Conservation (phyloP, 2,329 filamentous ascomycete species). For the Colletotrichum truncatum region DNA sequence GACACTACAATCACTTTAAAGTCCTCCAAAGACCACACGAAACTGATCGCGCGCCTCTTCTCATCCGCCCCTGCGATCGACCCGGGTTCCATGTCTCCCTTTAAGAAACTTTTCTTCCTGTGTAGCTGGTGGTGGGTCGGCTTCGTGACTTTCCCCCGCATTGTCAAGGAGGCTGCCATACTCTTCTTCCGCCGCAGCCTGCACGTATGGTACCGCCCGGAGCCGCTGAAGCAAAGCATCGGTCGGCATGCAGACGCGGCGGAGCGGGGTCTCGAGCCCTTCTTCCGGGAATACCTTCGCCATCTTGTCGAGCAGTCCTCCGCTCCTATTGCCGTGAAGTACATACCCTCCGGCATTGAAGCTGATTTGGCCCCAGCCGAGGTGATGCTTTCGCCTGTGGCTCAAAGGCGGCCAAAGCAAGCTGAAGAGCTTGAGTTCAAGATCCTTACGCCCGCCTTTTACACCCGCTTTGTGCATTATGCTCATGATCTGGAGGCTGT, state of each 20-base stretch:
- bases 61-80: slow-evolving; percentile 62
- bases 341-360: slow-evolving; percentile 59
- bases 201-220: slow-evolving; percentile 72
- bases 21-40: slow-evolving; percentile 68
- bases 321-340: slow-evolving; percentile 58
- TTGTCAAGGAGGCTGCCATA: slow-evolving; percentile 66
- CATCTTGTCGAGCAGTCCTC: slow-evolving; percentile 58
- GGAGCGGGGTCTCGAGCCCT: slow-evolving; percentile 56
- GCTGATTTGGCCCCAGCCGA: slow-evolving; percentile 34
- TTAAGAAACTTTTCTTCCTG: slow-evolving; percentile 58
- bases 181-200: slow-evolving; percentile 67
- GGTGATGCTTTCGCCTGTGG: slow-evolving; percentile 45
- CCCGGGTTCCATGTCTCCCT: slow-evolving; percentile 52
- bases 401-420: slow-evolving; percentile 26
- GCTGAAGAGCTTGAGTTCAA: slow-evolving; percentile 60
- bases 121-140: slow-evolving; percentile 73
- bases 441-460: slow-evolving; percentile 72
- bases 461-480: slow-evolving; percentile 72
- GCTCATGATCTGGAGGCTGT: slow-evolving; percentile 69
- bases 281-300: slow-evolving; percentile 58
- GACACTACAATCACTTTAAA: slow-evolving; percentile 69
- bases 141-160: slow-evolving; percentile 72
- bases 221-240: slow-evolving; percentile 66
- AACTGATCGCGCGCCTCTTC: slow-evolving; percentile 69
- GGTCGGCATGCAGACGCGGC: slow-evolving; percentile 59